Percentiles rank a stretch among this genome's conserved stretches.
These are phyloP conservation scores for Candida sakaeoensis DNA, from an alignment of 805 yeast genomes.

Conservation along the genomic window DNA sequence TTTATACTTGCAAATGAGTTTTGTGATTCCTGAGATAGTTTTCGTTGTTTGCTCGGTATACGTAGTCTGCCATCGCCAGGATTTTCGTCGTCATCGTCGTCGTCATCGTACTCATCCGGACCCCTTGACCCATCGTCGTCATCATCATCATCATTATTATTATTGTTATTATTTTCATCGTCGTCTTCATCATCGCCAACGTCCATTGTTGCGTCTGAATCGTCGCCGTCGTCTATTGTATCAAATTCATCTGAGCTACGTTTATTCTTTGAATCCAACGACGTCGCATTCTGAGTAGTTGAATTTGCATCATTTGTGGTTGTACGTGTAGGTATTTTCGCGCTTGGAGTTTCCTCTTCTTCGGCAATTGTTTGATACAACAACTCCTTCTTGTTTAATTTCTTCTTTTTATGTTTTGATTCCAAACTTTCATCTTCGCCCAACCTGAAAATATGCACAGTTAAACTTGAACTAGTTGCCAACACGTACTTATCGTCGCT, in stretches of 20 bases:
- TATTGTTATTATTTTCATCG: slow-evolving; percentile 21
- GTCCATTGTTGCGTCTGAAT: slow-evolving; percentile 25
- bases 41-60: slow-evolving; percentile 29
- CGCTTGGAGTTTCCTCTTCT: slow-evolving; percentile 13
- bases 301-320: slow-evolving; percentile 1
- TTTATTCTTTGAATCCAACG: slow-evolving; percentile 6
- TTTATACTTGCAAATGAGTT: slow-evolving; percentile 31
- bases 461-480: slow-evolving; percentile 86
- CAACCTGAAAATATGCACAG: slow-evolving; percentile 86
- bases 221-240: slow-evolving; percentile 21
- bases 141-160: slow-evolving; percentile 26
- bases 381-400: slow-evolving; percentile 11
- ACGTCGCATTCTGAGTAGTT: slow-evolving; percentile 4
- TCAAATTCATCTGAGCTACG: slow-evolving; percentile 14
- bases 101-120: slow-evolving; percentile 19
- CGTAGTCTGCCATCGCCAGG: slow-evolving; percentile 18
- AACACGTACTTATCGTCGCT: slow-evolving; percentile 64
- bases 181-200: slow-evolving; percentile 15
- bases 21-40: slow-evolving; percentile 36
- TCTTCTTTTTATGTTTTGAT: slow-evolving; percentile 31
- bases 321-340: neutral
- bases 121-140: slow-evolving; percentile 14
- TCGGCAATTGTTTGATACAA: slow-evolving; percentile 27
- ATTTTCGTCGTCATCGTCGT: slow-evolving; percentile 18
- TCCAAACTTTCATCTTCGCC: slow-evolving; percentile 48